Evolutionary conservation across 2,329 filamentous ascomycete species (phyloP).

Genomic region (Cladosporium sp.): DNA sequence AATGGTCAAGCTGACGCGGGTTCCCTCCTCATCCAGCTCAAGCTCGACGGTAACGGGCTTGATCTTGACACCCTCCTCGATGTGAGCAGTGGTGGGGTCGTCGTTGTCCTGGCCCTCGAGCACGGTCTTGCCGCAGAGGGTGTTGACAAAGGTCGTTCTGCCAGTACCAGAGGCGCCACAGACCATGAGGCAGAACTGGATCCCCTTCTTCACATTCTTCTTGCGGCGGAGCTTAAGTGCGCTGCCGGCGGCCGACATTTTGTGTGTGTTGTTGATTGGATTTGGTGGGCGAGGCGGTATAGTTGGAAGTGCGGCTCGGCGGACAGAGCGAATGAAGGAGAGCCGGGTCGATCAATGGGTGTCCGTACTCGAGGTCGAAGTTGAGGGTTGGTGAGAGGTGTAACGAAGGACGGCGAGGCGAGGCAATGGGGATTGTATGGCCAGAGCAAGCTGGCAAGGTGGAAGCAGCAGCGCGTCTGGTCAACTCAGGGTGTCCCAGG

Average conservation of each 20-base stretch:
- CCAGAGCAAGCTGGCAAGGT: not conserved
- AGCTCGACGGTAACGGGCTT: conserved; percentile 97
- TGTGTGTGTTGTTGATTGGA: conserved; percentile 13
- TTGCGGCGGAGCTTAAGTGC: conserved; percentile 93
- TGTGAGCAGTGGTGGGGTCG: conserved; percentile 79
- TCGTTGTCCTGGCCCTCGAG: conserved; percentile 89
- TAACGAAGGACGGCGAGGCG: not conserved
- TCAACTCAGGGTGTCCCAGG: not conserved
- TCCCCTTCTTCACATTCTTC: conserved; percentile 99
- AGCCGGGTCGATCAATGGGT: not conserved
- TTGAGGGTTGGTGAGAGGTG: not conserved
- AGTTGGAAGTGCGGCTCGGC: conserved; percentile 1
- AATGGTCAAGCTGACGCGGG: conserved; percentile 95
- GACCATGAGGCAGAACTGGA: conserved; percentile 99
- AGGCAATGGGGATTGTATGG: not conserved
- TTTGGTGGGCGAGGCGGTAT: not conserved
- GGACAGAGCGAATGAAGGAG: conserved; percentile 4
- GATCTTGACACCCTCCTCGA: conserved; percentile 97
- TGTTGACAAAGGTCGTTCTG: conserved; percentile 99
- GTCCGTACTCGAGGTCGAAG: not conserved
- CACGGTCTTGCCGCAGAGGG: conserved; percentile 92
- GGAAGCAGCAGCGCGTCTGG: not conserved
- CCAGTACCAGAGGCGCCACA: conserved; percentile 98
- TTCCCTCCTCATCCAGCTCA: conserved; percentile 96
- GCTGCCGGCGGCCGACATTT: conserved; percentile 30